Conservation (phyloP, 768 basidiomycete genomes). For the Lenzites betulinus region DNA sequence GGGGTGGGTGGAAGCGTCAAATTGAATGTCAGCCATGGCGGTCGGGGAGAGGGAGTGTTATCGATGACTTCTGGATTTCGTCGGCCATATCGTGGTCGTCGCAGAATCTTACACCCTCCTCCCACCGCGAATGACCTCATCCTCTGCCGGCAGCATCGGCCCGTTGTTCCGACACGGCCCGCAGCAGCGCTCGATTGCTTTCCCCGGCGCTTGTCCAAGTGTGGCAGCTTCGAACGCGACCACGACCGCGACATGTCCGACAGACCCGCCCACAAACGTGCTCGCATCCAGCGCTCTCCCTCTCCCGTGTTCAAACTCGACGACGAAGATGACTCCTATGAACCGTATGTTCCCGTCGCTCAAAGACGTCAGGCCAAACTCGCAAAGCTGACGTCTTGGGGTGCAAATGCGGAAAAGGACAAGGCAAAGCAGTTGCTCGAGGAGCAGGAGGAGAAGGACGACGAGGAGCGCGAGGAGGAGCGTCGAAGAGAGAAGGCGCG, state of each 20-base stretch:
- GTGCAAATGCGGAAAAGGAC: constrained; percentile 55
- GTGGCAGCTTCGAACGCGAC: neutral
- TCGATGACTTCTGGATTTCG: constrained; percentile 6
- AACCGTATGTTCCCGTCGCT: constrained; percentile 85
- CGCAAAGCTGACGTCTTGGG: constrained; percentile 68
- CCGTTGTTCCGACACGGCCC: neutral
- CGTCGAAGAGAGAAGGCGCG: constrained; percentile 69
- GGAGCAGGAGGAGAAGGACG: constrained; percentile 62
- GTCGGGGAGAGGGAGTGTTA: constrained; percentile 9
- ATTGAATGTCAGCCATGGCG: constrained; percentile 37
- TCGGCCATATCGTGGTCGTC: neutral
- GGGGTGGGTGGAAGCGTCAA: constrained; percentile 64
- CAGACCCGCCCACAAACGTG: constrained; percentile 49
- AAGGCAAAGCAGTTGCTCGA: constrained; percentile 51
- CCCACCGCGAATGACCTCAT: constrained; percentile 12
- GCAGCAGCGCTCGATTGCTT: neutral
- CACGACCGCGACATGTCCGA: constrained; percentile 21
- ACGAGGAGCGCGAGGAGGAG: constrained; percentile 81
- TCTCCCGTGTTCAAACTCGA: constrained; percentile 65
- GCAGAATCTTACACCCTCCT: neutral
- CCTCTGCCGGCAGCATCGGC: too few species aligned
- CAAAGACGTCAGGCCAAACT: constrained; percentile 83
- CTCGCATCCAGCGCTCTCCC: constrained; percentile 53
- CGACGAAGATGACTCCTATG: constrained; percentile 64
- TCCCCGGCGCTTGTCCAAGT: neutral